Conservation (phyloP, 176 grass and related monocot genomes). For the Cymbopogon citratus region DNA sequence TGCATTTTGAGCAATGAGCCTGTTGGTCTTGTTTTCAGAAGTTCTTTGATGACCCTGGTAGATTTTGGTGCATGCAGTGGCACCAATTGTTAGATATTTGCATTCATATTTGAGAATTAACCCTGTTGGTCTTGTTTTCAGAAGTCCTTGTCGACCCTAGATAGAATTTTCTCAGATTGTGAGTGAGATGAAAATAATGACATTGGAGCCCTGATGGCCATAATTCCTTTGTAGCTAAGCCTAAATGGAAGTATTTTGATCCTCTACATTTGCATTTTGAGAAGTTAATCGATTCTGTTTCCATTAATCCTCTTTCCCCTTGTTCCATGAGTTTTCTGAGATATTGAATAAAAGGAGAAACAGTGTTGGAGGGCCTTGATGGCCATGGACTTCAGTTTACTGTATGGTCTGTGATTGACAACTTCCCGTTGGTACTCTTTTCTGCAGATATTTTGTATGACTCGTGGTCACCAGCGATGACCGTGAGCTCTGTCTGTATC, state of each 20-base stretch:
- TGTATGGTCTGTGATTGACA: background rate
- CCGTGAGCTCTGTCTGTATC: slow-evolving; percentile 89
- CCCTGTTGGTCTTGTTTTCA: background rate
- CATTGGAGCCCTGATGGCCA: background rate
- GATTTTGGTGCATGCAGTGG: too few species aligned
- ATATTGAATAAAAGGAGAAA: background rate
- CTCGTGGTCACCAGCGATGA: slow-evolving; percentile 95
- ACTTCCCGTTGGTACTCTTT: background rate
- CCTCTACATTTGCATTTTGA: background rate
- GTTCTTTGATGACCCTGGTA: too few species aligned
- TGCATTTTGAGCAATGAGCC: too few species aligned
- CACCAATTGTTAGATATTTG: background rate
- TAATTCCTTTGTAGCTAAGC: background rate
- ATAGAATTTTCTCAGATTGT: background rate
- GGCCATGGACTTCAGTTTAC: background rate
- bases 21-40: too few species aligned
- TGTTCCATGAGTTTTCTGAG: background rate
- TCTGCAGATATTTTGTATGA: slow-evolving; percentile 91
- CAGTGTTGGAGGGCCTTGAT: background rate
- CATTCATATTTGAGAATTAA: background rate
- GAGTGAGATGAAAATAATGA: background rate
- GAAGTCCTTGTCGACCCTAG: background rate
- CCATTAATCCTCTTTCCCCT: background rate
- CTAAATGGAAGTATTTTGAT: background rate
- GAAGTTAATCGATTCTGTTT: background rate